Evolutionary conservation across 495 filamentous ascomycete species (phyloP).

Genomic region (Neurospora tetraspora): DNA sequence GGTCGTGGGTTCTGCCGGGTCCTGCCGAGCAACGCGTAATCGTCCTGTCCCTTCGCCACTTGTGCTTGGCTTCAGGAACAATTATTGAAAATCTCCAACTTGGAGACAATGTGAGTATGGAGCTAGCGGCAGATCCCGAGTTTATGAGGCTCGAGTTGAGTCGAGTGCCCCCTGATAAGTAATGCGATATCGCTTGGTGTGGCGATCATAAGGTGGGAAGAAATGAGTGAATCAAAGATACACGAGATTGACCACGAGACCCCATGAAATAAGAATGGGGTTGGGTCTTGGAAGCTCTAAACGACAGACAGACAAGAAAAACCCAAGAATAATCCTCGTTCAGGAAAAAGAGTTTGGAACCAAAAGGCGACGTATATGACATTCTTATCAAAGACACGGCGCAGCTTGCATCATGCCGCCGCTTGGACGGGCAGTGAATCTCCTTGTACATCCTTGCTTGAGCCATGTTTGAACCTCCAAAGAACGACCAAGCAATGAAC

Average conservation of each 20-base stretch:
- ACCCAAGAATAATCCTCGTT: neutral
- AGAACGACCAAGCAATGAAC: neutral
- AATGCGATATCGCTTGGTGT: neutral
- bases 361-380: neutral
- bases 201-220: neutral
- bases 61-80: neutral
- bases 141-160: neutral
- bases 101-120: neutral
- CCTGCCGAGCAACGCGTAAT: neutral
- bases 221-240: neutral
- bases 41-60: neutral
- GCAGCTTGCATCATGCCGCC: neutral
- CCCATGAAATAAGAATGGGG: neutral
- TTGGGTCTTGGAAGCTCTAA: neutral
- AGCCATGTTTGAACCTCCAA: neutral
- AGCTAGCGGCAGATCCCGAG: neutral
- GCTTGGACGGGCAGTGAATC: neutral
- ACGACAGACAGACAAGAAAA: neutral
- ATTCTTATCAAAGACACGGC: neutral
- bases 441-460: neutral
- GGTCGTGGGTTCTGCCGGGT: neutral
- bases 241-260: neutral
- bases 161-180: neutral
- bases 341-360: neutral
- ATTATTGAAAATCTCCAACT: neutral